phyloP scores from a whole-genome alignment of 352 stramenopile genomes.

The Blastocystis sp. region DNA sequence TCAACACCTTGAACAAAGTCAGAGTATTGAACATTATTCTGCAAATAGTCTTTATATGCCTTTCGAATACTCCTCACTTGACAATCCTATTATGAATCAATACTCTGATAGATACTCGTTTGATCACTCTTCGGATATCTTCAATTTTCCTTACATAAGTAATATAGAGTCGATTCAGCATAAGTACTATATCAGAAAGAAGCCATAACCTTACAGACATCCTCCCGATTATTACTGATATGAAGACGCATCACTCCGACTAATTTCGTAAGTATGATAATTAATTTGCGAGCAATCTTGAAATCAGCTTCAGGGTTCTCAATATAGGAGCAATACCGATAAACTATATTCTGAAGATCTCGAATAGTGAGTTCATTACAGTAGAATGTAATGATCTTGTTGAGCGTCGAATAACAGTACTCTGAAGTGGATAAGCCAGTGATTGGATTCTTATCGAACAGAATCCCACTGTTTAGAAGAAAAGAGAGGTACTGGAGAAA shows the following conservation, averaged over 20 bases:
- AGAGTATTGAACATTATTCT: neutral
- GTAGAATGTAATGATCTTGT: neutral
- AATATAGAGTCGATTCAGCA: neutral
- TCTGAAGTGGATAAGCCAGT: neutral
- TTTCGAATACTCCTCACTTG: neutral
- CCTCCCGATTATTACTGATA: neutral
- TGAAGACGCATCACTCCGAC: neutral
- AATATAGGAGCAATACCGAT: neutral
- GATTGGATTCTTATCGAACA: slow-evolving; percentile 11
- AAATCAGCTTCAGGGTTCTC: slow-evolving; percentile 15
- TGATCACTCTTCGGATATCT: neutral
- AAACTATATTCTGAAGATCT: neutral
- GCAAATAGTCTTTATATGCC: neutral
- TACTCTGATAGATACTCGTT: neutral
- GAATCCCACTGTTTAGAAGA: slow-evolving; percentile 11
- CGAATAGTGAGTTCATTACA: neutral
- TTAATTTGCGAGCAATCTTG: neutral
- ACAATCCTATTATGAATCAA: neutral
- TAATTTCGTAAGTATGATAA: neutral
- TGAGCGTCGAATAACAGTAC: neutral
- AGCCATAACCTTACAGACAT: neutral
- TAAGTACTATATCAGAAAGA: neutral
- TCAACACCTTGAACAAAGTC: neutral
- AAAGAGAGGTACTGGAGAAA: neutral
- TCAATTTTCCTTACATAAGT: slow-evolving; percentile 13